phyloP scores from a whole-genome alignment of 2,329 filamentous ascomycete species.

The Cadophora sp. region DNA sequence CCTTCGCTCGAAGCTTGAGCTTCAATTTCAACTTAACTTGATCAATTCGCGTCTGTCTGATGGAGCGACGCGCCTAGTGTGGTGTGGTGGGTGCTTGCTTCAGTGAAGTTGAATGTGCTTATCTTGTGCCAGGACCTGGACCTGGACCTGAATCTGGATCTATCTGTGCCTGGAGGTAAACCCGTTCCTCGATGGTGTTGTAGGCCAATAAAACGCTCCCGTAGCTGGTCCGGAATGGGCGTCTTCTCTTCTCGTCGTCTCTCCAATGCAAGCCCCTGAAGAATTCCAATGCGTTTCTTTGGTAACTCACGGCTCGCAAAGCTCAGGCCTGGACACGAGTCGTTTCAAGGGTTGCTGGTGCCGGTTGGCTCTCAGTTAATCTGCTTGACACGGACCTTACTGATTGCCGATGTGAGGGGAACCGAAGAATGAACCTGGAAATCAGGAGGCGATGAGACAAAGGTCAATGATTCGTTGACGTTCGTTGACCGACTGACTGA shows the following conservation, averaged over 20 bases:
- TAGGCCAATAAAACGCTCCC: slow-evolving; percentile 1
- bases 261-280: background rate
- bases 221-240: background rate
- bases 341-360: slow-evolving; percentile 6
- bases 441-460: slow-evolving; percentile 10
- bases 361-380: slow-evolving; percentile 1
- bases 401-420: slow-evolving; percentile 6
- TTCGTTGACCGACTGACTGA: background rate
- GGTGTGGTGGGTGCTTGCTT: background rate
- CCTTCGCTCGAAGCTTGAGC: background rate
- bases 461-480: slow-evolving; percentile 2
- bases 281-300: background rate
- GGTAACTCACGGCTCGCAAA: background rate
- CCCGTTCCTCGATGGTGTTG: slow-evolving; percentile 4
- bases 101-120: background rate
- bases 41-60: background rate
- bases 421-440: background rate
- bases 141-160: too few relatives aligned
- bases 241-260: background rate
- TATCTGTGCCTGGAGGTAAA: slow-evolving; percentile 12
- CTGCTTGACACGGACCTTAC: slow-evolving; percentile 11
- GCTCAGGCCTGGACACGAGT: slow-evolving; percentile 5
- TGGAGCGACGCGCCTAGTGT: background rate
- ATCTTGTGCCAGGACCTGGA: too few relatives aligned
- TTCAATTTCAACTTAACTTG: background rate